Conservation (phyloP, 1,284 basidiomycete species). For the Naganishia sp. region DNA sequence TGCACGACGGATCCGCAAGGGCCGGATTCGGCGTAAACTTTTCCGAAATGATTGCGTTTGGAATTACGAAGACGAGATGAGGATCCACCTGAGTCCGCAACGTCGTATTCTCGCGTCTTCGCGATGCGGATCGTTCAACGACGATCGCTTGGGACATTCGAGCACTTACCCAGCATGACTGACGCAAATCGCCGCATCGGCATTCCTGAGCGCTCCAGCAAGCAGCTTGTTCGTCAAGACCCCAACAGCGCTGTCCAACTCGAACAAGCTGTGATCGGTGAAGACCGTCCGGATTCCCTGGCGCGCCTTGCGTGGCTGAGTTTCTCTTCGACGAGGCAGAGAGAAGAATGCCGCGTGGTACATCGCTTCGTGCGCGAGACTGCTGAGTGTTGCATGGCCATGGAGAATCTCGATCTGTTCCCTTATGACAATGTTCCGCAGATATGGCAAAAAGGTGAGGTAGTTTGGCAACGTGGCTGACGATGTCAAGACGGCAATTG, state of each 20-base stretch:
- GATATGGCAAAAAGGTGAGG: conserved; percentile 84
- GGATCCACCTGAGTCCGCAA: conserved; percentile 77
- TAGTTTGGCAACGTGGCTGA: conserved; percentile 93
- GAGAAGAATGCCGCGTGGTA: conserved; percentile 82
- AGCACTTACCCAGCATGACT: conserved; percentile 87
- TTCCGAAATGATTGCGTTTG: conserved; percentile 87
- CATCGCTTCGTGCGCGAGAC: conserved; percentile 88
- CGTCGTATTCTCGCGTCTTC: conserved; percentile 85
- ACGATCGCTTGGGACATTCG: neutral
- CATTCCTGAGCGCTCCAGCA: conserved; percentile 79
- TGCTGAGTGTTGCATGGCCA: conserved; percentile 85
- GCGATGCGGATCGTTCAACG: too few relatives aligned
- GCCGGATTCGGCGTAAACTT: conserved; percentile 71
- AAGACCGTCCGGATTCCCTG: conserved; percentile 75
- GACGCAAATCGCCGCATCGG: conserved; percentile 92
- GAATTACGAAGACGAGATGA: conserved; percentile 80
- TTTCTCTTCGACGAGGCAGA: conserved; percentile 35
- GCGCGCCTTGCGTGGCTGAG: neutral
- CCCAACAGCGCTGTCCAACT: conserved; percentile 92
- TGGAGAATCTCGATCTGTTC: conserved; percentile 88
- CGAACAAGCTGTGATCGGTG: conserved; percentile 96
- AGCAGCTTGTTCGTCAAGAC: conserved; percentile 96
- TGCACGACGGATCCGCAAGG: conserved; percentile 59
- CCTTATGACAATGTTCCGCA: conserved; percentile 82
- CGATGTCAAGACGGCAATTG: conserved; percentile 77